Conservation (phyloP, 306 rosid genomes). For the Coriaria nepalensis region DNA sequence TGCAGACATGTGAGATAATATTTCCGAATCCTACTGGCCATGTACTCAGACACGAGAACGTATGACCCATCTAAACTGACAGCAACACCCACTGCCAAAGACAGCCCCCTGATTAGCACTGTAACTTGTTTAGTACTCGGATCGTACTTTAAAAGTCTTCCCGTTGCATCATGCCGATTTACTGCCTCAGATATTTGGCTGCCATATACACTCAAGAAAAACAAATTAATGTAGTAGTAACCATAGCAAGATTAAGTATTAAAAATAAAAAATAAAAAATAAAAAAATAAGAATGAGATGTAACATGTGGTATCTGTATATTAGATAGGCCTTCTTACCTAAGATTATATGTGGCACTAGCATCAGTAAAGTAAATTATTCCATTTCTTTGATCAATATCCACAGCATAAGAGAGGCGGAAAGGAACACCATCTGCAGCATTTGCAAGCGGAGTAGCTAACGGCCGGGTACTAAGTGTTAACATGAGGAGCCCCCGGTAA, state of each 20-base stretch:
- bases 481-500: conserved; percentile 22
- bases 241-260: too few species aligned
- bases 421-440: conserved; percentile 4
- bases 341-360: conserved; percentile 17
- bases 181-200: conserved; percentile 1
- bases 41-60: conserved; percentile 23
- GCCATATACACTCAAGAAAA: too few species aligned
- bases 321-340: too few species aligned
- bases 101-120: conserved; percentile 23
- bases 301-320: too few species aligned
- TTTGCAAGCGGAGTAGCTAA: conserved; percentile 14
- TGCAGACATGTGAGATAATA: conserved; percentile 22
- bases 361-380: conserved; percentile 33
- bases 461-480: conserved; percentile 12
- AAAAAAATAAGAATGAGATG: too few species aligned
- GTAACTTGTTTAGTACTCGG: conserved; percentile 23
- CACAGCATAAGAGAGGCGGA: conserved; percentile 17
- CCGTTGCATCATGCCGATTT: conserved; percentile 17
- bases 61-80: conserved; percentile 24
- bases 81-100: conserved; percentile 28
- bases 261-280: too few species aligned
- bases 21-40: conserved; percentile 14
- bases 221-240: too few species aligned
- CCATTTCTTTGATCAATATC: conserved; percentile 31
- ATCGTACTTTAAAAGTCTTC: conserved; percentile 25